These are phyloP conservation scores for Rheum nobile DNA, from an alignment of 148 eudicot genomes.

Conservation along the genomic window DNA sequence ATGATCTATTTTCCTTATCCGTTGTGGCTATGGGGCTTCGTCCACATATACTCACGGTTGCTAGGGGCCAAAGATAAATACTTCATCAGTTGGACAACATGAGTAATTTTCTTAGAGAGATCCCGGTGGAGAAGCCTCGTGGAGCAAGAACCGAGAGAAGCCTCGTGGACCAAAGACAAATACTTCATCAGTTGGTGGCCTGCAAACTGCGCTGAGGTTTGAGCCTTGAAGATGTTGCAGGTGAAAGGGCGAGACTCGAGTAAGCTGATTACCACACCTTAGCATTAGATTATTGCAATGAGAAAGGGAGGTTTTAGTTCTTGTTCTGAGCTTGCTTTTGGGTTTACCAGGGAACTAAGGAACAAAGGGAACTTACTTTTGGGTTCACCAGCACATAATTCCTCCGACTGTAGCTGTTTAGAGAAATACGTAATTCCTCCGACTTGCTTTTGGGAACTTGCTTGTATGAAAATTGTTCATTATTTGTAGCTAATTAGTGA, in stretches of 20 bases:
- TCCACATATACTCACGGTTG: conserved; percentile 46
- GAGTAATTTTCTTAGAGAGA: conserved; percentile 45
- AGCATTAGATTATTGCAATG: neutral
- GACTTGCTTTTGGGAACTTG: too few species aligned
- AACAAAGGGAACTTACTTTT: conserved; percentile 80
- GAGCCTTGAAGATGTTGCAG: conserved; percentile 61
- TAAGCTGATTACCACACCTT: conserved; percentile 17
- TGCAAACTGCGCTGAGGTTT: conserved; percentile 86
- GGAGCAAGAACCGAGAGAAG: conserved; percentile 23
- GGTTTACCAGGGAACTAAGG: conserved; percentile 66
- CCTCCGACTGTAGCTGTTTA: too few species aligned
- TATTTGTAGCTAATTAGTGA: too few species aligned
- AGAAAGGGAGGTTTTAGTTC: neutral
- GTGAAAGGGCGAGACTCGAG: conserved; percentile 94
- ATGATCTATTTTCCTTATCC: neutral
- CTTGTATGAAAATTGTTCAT: too few species aligned
- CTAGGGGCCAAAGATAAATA: conserved; percentile 71
- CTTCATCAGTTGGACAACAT: conserved; percentile 76
- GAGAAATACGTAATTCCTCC: too few species aligned
- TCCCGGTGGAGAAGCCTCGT: conserved; percentile 26
- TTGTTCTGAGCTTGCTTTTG: too few species aligned
- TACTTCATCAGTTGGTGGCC: conserved; percentile 72
- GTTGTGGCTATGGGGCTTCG: neutral
- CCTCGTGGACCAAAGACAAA: too few species aligned
- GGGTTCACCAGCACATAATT: too few species aligned